phyloP scores from a whole-genome alignment of 768 basidiomycete species.

The Agrocybe praecox region DNA sequence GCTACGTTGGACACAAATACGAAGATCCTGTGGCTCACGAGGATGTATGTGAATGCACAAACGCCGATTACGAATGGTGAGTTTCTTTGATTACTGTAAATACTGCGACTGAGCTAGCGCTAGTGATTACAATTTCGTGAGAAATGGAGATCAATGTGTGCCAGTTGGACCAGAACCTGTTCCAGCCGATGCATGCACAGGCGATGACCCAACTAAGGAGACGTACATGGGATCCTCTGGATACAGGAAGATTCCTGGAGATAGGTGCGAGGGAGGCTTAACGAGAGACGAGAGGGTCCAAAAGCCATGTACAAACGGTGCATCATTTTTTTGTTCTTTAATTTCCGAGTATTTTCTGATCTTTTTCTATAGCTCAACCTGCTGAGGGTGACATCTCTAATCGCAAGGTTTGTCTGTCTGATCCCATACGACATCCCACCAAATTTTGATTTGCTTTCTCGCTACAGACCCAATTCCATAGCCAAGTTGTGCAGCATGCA shows the following conservation, averaged over 20 bases:
- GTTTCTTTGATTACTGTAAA: slow-evolving; percentile 1
- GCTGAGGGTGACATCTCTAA: slow-evolving; percentile 77
- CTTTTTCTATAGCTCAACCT: slow-evolving; percentile 62
- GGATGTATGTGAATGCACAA: slow-evolving; percentile 80
- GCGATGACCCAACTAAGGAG: slow-evolving; percentile 43
- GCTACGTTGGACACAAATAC: slow-evolving; percentile 92
- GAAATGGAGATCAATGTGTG: slow-evolving; percentile 73
- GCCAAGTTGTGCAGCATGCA: slow-evolving; percentile 68
- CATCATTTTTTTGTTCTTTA: slow-evolving; percentile 26
- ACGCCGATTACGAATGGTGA: slow-evolving; percentile 94
- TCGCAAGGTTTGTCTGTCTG: slow-evolving; percentile 56
- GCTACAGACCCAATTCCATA: slow-evolving; percentile 65
- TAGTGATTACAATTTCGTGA: slow-evolving; percentile 91
- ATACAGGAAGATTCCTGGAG: slow-evolving; percentile 89
- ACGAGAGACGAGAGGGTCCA: slow-evolving; percentile 68
- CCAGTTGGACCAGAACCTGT: slow-evolving; percentile 89
- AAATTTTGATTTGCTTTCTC: neutral
- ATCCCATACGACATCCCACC: neutral
- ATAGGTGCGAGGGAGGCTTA: slow-evolving; percentile 77
- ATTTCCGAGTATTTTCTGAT: neutral
- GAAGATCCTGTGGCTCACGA: slow-evolving; percentile 82
- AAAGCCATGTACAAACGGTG: slow-evolving; percentile 84
- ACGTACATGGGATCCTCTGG: slow-evolving; percentile 89
- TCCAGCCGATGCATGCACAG: slow-evolving; percentile 70
- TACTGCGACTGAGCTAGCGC: too few species aligned